Base-by-base conservation (phyloP, 2,329 filamentous ascomycete genomes). In the Neoarthrinium moseri region DNA sequence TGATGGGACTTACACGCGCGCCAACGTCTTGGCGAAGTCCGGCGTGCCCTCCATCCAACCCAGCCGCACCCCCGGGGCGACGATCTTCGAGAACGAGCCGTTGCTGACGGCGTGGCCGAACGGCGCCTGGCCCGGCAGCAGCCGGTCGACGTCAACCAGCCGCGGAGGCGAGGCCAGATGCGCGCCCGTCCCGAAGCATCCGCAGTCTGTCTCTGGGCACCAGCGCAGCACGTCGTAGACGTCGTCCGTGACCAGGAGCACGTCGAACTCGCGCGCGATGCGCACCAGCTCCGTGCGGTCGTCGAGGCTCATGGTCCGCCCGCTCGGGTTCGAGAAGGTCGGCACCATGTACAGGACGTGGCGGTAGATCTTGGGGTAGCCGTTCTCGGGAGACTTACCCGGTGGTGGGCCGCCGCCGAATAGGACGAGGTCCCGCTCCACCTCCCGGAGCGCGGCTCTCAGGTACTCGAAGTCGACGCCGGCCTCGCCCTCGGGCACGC, bases 281-380 rank as follows among this genome's bases (percentile, higher is more conserved):
- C 73, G 71, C 20, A 96, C 83, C 3, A 96, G 75, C 12, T 72
- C 72, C 51, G 83, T 70, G 4, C 92, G 80, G 21, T 86, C 79
- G n/a, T 67, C 62, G 3, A 90, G 65, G 12, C 84, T 82, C 84
- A 95, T 92, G 4, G 88, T 90, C 59, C 85, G 86, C 20, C 86
- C 89, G 0, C 87, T 91, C 0, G 94, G 94, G 60, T 97, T 97
- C 37, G 88, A 83, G 64, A 91, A 95, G 0, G 90, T 90, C 0
- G 92, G 89, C 12, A 95, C 91, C 23, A 83, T 81, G 64, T 97
- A 97, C 56, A 97, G 86, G 56, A 96, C 64, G 61, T 96, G 88
- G 45, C 84, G 84, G 70, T 43, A 43, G 67, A 77, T 80, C 39
- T 74, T 67, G 23, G 76, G 69, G 1, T 63, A 55, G 2, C 73